Evolutionary conservation across 495 filamentous ascomycete genomes (phyloP), one percentile per base, ranked within the genome.

Genomic region (Hypoxylon crocopeplum): DNA sequence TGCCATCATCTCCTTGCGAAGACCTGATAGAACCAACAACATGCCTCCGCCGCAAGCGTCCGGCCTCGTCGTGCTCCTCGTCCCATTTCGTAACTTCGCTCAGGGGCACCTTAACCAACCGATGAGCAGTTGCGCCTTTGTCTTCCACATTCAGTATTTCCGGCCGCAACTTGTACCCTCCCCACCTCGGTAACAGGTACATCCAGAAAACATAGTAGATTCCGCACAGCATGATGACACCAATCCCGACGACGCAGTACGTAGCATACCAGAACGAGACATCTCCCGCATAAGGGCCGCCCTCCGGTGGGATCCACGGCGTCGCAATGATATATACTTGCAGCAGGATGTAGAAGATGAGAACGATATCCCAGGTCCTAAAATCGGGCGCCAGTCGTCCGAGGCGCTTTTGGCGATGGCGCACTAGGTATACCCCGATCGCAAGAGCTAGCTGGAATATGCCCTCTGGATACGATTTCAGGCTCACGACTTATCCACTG

Each of bases 261-360:
- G 85, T 87, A 3, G 75, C 85, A 53, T 88, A 88, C 84, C 84
- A 88, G 60, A 89, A 88, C 41, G 79, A 85, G 1, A 88, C 84
- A 50, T 84, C 78, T 0, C 85, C 85, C 1, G 79, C 82, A 33
- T 73, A 75, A 0, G 77, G 75, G 0, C 86, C 86, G 2, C 69
- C 75, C 1, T 72, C 74, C 0, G 86, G 86, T 20, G 86, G 85
- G 51, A 85, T 87, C 87, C 86, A 88, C 4, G 86, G 86, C 66
- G 84, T 83, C 7, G 83, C 73, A 16, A 89, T 66, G 45, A 85
- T 70, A 56, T 85, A 88, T 0, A 83, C 24, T 25, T 84, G 79
- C 0, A 83, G 70, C 1, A 83, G 37, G 27, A 87, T 78, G 11
- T 78, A 76, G 62, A 88, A 86, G 10, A 76, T 72, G 8, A 87